A percentile compares a stretch with the other conserved stretches of the same genome.
phyloP scores from a whole-genome alignment of 2,329 filamentous ascomycete genomes.

The Colletotrichum sp. region DNA sequence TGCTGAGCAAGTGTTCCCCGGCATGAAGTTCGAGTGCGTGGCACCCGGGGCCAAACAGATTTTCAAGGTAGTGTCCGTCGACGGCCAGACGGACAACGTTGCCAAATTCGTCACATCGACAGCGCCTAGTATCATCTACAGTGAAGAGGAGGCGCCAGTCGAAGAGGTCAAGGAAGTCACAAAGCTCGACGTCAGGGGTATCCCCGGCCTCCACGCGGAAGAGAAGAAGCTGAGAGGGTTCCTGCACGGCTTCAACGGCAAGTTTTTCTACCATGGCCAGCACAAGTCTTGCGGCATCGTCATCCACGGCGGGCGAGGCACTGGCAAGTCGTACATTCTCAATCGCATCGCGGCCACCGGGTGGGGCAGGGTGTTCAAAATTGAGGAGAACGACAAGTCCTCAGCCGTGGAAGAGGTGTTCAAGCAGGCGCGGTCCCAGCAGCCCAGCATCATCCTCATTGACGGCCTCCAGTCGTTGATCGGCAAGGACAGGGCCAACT shows the following conservation, averaged over 20 bases:
- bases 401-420: conserved; percentile 71
- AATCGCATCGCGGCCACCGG: conserved; percentile 67
- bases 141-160: background rate
- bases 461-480: conserved; percentile 78
- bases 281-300: conserved; percentile 64
- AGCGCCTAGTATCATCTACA: background rate
- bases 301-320: conserved; percentile 82
- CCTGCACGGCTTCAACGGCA: conserved; percentile 59
- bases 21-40: conserved; percentile 71
- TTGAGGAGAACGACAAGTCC: conserved; percentile 62
- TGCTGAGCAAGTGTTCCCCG: conserved; percentile 72
- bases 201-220: conserved; percentile 73
- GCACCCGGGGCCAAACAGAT: conserved; percentile 61
- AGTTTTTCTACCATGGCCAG: conserved; percentile 33
- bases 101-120: conserved; percentile 49
- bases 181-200: conserved; percentile 52
- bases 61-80: conserved; percentile 65
- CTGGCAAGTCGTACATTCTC: conserved; percentile 82
- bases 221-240: conserved; percentile 70
- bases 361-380: conserved; percentile 73
- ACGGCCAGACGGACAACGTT: conserved; percentile 48
- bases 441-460: conserved; percentile 81
- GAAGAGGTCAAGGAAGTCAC: conserved; percentile 18
- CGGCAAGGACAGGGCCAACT: conserved; percentile 60
- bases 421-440: conserved; percentile 67